Evolutionary conservation across 768 basidiomycete genomes (phyloP).

Genomic region (Exsudoporus frostii): DNA sequence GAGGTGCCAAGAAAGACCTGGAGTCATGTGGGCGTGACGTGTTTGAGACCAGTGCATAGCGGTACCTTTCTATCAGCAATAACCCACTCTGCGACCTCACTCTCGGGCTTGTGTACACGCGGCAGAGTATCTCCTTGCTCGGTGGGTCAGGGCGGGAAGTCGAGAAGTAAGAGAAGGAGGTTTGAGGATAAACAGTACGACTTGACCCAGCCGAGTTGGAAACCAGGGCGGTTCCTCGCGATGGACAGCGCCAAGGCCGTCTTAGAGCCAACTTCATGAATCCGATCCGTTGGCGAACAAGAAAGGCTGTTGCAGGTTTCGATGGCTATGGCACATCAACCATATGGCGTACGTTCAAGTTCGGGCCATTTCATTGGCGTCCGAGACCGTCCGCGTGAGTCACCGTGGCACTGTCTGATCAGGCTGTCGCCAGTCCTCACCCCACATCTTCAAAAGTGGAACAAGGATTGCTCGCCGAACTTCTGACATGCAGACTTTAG

Average conservation of each 20-base stretch:
- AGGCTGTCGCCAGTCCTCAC: not conserved
- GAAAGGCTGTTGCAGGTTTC: not conserved
- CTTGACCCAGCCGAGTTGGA: constrained; percentile 11
- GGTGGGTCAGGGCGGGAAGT: not conserved
- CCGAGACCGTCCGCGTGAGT: not conserved
- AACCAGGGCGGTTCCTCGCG: constrained; percentile 9
- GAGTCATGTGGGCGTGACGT: constrained; percentile 9
- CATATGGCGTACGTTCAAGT: constrained; percentile 3
- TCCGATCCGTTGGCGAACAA: not conserved
- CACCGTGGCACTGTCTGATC: not conserved
- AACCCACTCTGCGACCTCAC: not conserved
- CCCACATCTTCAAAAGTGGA: not conserved
- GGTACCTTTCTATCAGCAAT: constrained; percentile 14
- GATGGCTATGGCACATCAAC: constrained; percentile 7
- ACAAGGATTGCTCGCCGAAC: not conserved
- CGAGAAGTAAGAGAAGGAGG: not conserved
- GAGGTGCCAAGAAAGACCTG: constrained; percentile 11
- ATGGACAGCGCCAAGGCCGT: constrained; percentile 12
- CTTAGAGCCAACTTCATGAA: constrained; percentile 18
- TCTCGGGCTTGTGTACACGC: not conserved
- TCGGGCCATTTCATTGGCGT: not conserved
- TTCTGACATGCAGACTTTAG: not conserved
- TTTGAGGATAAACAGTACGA: not conserved
- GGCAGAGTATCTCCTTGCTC: not conserved
- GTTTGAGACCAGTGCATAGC: not conserved